phyloP scores from a whole-genome alignment of 1,284 basidiomycete genomes.

The Mycosarcoma mackinlayi region DNA sequence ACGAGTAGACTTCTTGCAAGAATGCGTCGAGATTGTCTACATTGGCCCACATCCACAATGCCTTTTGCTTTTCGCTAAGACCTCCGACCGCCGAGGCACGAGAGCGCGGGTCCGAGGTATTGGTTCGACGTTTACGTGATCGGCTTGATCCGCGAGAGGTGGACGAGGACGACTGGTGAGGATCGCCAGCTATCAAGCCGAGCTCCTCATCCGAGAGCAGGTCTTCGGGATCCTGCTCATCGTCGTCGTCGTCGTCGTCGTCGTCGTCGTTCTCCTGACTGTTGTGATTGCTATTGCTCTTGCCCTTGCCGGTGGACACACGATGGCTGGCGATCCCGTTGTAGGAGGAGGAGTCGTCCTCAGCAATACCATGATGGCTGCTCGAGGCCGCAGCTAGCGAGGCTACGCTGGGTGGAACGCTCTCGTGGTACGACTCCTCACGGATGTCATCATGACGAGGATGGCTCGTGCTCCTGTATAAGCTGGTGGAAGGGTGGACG shows the following conservation, averaged over 20 bases:
- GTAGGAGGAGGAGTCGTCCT: not conserved
- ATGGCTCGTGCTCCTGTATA: slow-evolving; percentile 15
- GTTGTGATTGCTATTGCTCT: too few relatives aligned
- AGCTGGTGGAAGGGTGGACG: slow-evolving; percentile 44
- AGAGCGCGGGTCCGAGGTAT: slow-evolving; percentile 24
- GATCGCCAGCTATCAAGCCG: slow-evolving; percentile 24
- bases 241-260: slow-evolving; percentile 22
- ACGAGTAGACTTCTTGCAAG: slow-evolving; percentile 91
- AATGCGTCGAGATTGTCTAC: slow-evolving; percentile 95
- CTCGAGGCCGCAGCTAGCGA: slow-evolving; percentile 8
- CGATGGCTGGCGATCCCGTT: not conserved
- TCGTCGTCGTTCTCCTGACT: too few relatives aligned
- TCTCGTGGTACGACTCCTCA: slow-evolving; percentile 34
- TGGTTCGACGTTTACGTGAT: slow-evolving; percentile 15
- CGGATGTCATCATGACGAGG: slow-evolving; percentile 30
- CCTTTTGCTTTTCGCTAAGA: slow-evolving; percentile 68
- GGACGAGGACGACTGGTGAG: slow-evolving; percentile 3
- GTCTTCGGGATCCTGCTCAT: slow-evolving; percentile 37
- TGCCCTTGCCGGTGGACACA: not conserved
- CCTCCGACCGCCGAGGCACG: slow-evolving; percentile 38
- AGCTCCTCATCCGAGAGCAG: slow-evolving; percentile 45
- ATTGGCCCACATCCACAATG: slow-evolving; percentile 98
- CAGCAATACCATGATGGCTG: not conserved
- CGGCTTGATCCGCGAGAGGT: slow-evolving; percentile 19
- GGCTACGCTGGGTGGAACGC: slow-evolving; percentile 8